Conservation (phyloP, 208 protist species). For the Plasmodiophora brassicae region DNA sequence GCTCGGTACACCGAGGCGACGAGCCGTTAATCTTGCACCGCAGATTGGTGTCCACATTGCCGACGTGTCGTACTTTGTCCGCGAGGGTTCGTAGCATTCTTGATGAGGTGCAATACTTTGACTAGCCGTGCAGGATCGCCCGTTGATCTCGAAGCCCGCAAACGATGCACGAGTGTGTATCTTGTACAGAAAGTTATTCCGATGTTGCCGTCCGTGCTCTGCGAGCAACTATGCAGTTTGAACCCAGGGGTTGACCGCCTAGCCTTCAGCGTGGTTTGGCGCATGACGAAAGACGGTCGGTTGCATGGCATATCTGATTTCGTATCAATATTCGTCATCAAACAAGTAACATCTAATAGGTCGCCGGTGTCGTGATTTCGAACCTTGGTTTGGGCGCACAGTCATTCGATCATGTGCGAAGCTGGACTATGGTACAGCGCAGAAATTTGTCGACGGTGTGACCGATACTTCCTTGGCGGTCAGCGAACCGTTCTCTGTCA, state of each 20-base stretch:
- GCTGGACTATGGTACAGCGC: constrained; percentile 69
- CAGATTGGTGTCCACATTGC: constrained; percentile 78
- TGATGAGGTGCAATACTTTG: neutral
- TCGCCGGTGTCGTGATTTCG: constrained; percentile 36
- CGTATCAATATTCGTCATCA: no score
- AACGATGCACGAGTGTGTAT: constrained; percentile 44
- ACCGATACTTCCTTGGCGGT: neutral
- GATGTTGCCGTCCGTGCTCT: constrained; percentile 68
- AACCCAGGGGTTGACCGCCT: constrained; percentile 68
- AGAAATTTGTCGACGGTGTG: constrained; percentile 59
- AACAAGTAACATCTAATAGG: no score
- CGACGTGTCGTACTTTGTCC: constrained; percentile 77
- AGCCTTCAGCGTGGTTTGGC: constrained; percentile 71
- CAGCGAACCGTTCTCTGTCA: constrained; percentile 13
- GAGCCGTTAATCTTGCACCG: neutral
- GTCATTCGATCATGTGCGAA: constrained; percentile 70
- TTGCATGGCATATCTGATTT: no score
- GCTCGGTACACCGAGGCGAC: neutral
- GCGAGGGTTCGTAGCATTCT: constrained; percentile 9
- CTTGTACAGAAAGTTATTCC: constrained; percentile 59
- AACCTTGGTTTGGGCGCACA: constrained; percentile 57
- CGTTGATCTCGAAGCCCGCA: neutral
- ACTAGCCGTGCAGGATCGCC: neutral
- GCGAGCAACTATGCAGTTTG: constrained; percentile 75
- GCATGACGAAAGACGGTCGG: constrained; percentile 53